phyloP scores from a whole-genome alignment of 306 rosid genomes.

The Hippophae rhamnoides region DNA sequence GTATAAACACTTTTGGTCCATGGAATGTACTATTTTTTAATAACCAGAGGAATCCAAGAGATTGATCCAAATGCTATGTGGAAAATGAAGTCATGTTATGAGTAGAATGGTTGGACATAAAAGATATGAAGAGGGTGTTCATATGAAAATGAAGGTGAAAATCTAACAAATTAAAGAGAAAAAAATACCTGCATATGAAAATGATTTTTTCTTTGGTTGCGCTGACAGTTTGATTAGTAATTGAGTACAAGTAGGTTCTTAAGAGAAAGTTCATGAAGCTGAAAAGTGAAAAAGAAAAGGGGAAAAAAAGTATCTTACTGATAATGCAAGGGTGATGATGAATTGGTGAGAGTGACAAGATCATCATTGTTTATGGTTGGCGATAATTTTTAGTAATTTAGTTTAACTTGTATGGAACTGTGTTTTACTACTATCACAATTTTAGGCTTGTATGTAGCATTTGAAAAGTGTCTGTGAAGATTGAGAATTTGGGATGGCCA shows the following conservation, averaged over 20 bases:
- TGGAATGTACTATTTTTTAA: constrained; percentile 5
- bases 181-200: constrained; percentile 14
- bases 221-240: constrained; percentile 24
- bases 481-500: background rate
- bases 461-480: background rate
- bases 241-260: constrained; percentile 18
- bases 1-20: constrained; percentile 34
- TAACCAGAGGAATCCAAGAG: constrained; percentile 22
- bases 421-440: background rate
- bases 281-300: constrained; percentile 17
- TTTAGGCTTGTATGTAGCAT: constrained; percentile 2
- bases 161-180: constrained; percentile 31
- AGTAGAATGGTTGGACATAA: constrained; percentile 9
- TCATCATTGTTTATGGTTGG: constrained; percentile 15
- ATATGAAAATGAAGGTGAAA: constrained; percentile 12
- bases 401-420: background rate
- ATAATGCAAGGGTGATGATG: constrained; percentile 25
- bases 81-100: constrained; percentile 9
- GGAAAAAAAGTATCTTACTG: constrained; percentile 13
- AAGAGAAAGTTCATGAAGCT: constrained; percentile 6
- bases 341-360: constrained; percentile 19
- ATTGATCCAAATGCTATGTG: constrained; percentile 1
- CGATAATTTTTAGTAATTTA: background rate
- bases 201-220: constrained; percentile 33
- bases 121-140: constrained; percentile 7